Evolutionary conservation across 306 rosid species (phyloP).

Genomic region (Clitoria ternatea): DNA sequence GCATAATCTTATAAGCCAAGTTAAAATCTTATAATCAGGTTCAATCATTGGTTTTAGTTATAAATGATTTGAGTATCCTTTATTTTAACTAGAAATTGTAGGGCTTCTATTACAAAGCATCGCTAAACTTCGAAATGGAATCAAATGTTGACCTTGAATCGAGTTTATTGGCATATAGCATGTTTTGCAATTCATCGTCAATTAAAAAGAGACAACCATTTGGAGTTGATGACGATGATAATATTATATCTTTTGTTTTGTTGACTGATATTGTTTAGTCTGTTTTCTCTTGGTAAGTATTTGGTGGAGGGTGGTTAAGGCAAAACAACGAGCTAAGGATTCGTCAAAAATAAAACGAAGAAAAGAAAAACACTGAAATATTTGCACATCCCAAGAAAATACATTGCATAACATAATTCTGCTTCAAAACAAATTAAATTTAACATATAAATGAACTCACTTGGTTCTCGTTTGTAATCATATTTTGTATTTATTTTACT

Average conservation of each 20-base stretch:
- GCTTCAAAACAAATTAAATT: too few relatives aligned
- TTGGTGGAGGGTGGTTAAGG: background rate
- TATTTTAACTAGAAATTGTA: background rate
- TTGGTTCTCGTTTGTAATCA: background rate
- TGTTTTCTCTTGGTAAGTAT: too few relatives aligned
- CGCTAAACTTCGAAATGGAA: background rate
- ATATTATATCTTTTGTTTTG: too few relatives aligned
- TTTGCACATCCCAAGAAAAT: background rate
- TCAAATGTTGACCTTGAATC: constrained; percentile 5
- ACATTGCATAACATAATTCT: background rate
- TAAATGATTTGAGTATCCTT: constrained; percentile 1
- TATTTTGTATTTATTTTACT: background rate
- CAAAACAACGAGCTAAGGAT: background rate
- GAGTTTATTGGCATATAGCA: background rate
- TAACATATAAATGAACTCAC: too few relatives aligned
- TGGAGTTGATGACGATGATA: background rate
- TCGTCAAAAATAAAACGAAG: background rate
- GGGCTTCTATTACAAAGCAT: background rate
- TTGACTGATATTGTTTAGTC: too few relatives aligned
- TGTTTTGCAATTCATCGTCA: background rate
- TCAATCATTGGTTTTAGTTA: constrained; percentile 7
- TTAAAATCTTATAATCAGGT: background rate
- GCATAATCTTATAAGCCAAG: background rate
- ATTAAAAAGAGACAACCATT: background rate
- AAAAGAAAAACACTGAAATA: background rate